These are phyloP conservation scores for Hortaea werneckii DNA, from an alignment of 2,329 filamentous ascomycete species.

Conservation along the genomic window DNA sequence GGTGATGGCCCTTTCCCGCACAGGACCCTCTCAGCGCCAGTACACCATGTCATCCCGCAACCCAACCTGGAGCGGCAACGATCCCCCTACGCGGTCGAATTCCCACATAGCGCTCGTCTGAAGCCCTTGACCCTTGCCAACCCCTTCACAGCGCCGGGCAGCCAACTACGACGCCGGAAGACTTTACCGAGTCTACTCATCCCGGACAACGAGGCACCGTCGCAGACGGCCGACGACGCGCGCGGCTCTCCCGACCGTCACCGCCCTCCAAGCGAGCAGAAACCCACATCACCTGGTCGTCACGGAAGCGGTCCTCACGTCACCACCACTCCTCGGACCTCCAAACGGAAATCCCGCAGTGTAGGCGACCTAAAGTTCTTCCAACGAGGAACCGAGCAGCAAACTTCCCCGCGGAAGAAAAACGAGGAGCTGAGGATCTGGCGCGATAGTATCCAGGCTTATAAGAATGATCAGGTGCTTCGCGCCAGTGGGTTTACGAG, in stretches of 20 bases:
- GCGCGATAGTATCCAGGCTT: conserved; percentile 23
- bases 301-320: no score
- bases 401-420: conserved; percentile 18
- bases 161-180: conserved; percentile 18
- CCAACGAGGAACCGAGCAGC: conserved; percentile 5
- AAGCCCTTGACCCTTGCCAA: conserved; percentile 27
- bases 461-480: conserved; percentile 10
- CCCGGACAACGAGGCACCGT: conserved; percentile 16
- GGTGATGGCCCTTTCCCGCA: not conserved
- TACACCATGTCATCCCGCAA: conserved; percentile 7
- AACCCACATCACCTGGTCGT: no score
- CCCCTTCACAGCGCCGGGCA: conserved; percentile 20
- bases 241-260: no score
- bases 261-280: no score
- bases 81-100: conserved; percentile 27
- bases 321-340: conserved; percentile 11
- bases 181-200: conserved; percentile 23
- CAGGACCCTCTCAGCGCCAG: conserved; percentile 13
- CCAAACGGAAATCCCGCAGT: conserved; percentile 26
- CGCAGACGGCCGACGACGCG: conserved; percentile 1
- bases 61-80: conserved; percentile 7
- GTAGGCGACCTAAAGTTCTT: conserved; percentile 21
- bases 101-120: conserved; percentile 26
- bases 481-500: conserved; percentile 19
- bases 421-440: conserved; percentile 28